Base-by-base conservation (phyloP, 2,329 filamentous ascomycete genomes). In the Microascus cirrosus region DNA sequence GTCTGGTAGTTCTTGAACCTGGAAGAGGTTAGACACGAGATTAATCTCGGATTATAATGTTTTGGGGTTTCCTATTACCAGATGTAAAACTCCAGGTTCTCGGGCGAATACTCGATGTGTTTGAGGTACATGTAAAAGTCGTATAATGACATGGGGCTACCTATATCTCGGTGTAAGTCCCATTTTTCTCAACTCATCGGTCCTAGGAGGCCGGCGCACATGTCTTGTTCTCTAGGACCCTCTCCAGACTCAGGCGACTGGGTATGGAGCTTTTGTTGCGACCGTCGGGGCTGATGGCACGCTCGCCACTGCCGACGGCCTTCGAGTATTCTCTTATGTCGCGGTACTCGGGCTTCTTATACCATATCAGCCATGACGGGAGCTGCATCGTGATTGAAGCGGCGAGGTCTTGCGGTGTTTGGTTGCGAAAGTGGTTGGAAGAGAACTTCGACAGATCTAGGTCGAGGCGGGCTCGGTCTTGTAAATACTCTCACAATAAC, bases 51-150 rank as follows among this genome's bases (percentile, higher is more conserved):
- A 8, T 18, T 7, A 28, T 10, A 2, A 34, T 2, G 18, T 12
- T n/a, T 8, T 25, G 1, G 28, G 35, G 18, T 8, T 25, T 22
- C 12, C n/a, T 0, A 69, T 28, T 65, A 77, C 75, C 75, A 78
- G 45, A 77, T 68, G 61, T 75, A 77, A 59, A 77, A 78, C 64
- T 78, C 75, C 10, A 78, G 69, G 61, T 78, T 78, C 65, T 78
- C 75, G 0, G 73, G 67, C 1, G 74, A 77, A 64, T 70, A 73
- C 63, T 78, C 75, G 54, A 78, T 76, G 62, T 77, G 71, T 64
- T 76, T 77, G 54, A 78, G 67, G 59, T 77, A 78, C 73, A 77
- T 76, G 65, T 76, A 77, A 55, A 78, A 78, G 65, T 78, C 75
- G 59, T 77, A 76, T 11, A 77, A 63, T 0, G 73, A 76, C 74